Evolutionary conservation across 75 land plant genomes (phyloP), one percentile per base, ranked within the genome.

Genomic region (Larix kaempferi): DNA sequence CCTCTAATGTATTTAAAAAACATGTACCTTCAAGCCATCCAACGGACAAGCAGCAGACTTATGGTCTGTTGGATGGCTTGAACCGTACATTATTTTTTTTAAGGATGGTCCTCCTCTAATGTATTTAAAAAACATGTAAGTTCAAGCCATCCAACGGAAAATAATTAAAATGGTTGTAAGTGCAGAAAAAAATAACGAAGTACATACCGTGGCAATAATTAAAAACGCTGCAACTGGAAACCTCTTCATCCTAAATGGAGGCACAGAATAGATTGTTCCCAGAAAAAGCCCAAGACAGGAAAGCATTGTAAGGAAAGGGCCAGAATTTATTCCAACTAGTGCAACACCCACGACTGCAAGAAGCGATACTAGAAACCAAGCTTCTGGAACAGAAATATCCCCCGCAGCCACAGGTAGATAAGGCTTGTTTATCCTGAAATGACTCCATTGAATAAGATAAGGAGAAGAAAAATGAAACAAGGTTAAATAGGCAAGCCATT

Each of bases 381-480:
- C 99, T 60, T 92, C 86, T 49, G 84, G 78, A 26, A 91, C 90
- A 15, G 98, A 92, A 35, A 97, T 90, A 76, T 97, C 98, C 41
- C 99, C 98, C 8, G 99, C 95, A 72, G 99, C 99, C 76, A 97
- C 90, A 25, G 99, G 99, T 66, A 97, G 80, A 80, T 92, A 97
- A 35, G 99, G 99, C 86, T 97, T 97, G 88, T 97, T 97, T 44
- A 97, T 95, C 82, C 96, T 94, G 80, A 75, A 73, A 73, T 55
- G 49, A n/a, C 27, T 37, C 57, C 56, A 12, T 54, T 44, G 29
- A 79, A 13, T 26, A 73, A 16, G 77, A 78, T 44, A 66, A 4
- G 27, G n/a, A 64, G 44, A 54, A n/a, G 16, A 69, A 27, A 78
- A 69, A 73, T 2, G 2, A 65, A 39, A 7, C 7, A 16, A 27